Evolutionary conservation across 192 early-diverging fungal genomes (phyloP).

Genomic region (Entomortierella chlamydospora): DNA sequence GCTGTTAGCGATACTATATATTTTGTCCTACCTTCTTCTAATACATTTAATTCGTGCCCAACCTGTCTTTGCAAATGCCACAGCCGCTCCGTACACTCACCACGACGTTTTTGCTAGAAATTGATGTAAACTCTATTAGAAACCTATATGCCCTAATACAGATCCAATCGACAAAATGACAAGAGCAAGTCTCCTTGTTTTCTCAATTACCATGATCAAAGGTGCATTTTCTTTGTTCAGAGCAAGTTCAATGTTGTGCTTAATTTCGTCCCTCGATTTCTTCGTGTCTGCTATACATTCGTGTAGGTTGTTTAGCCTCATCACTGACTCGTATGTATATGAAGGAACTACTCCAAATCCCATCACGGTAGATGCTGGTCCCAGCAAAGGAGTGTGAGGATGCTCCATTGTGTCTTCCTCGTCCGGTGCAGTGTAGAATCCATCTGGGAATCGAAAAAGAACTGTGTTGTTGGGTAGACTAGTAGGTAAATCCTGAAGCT

Average conservation of each 20-base stretch:
- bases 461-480: slow-evolving; percentile 60
- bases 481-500: slow-evolving; percentile 46
- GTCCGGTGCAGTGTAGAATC: slow-evolving; percentile 63
- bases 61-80: slow-evolving; percentile 55
- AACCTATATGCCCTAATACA: no score
- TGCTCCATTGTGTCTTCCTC: slow-evolving; percentile 43
- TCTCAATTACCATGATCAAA: slow-evolving; percentile 39
- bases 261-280: slow-evolving; percentile 56
- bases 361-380: not conserved
- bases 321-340: slow-evolving; percentile 64
- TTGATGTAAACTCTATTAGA: not conserved
- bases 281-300: slow-evolving; percentile 58
- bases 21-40: slow-evolving; percentile 53
- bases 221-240: slow-evolving; percentile 53
- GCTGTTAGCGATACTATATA: no score
- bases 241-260: slow-evolving; percentile 52
- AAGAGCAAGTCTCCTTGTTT: no score
- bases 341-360: slow-evolving; percentile 52
- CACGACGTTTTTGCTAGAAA: slow-evolving; percentile 53
- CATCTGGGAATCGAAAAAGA: slow-evolving; percentile 58
- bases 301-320: slow-evolving; percentile 59
- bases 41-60: slow-evolving; percentile 50
- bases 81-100: slow-evolving; percentile 41
- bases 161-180: no score
- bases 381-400: not conserved